phyloP scores from a whole-genome alignment of 2,329 filamentous ascomycete species.

The Epichloe aotearoae region DNA sequence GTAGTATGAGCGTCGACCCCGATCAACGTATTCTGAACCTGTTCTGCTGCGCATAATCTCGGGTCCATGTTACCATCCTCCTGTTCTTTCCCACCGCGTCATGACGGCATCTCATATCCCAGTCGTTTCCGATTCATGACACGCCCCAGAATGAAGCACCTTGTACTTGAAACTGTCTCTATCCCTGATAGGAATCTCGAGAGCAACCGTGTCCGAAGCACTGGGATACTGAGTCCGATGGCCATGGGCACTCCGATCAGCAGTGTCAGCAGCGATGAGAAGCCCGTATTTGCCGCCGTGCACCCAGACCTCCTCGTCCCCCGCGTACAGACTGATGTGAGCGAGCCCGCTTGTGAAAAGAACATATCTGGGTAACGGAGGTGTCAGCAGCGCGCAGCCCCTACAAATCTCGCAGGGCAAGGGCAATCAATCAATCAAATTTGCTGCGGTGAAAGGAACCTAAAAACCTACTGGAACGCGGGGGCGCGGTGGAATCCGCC shows the following conservation, averaged over 20 bases:
- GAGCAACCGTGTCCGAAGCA: constrained; percentile 20
- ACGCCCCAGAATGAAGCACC: constrained; percentile 4
- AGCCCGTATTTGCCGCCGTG: constrained; percentile 26
- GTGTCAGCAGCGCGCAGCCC: neutral
- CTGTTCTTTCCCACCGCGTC: neutral
- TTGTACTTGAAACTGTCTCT: constrained; percentile 2
- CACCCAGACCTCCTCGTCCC: constrained; percentile 21
- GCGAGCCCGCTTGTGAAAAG: constrained; percentile 25
- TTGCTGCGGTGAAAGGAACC: constrained; percentile 3
- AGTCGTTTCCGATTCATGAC: neutral
- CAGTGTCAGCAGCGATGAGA: constrained; percentile 29
- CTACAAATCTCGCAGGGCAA: neutral
- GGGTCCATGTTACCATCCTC: neutral
- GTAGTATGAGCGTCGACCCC: too few species aligned
- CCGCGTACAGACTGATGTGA: constrained; percentile 27
- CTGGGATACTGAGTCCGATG: constrained; percentile 29
- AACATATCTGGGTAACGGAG: constrained; percentile 15
- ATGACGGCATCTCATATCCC: neutral
- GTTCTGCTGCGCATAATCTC: too few species aligned
- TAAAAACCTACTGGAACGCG: constrained; percentile 24
- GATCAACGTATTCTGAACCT: neutral
- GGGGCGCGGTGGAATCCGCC: constrained; percentile 30
- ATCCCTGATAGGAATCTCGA: constrained; percentile 12
- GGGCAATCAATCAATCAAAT: neutral
- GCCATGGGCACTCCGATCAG: constrained; percentile 24